Base-by-base conservation (phyloP, 164 flowering plant genomes). In the Tetrastigma voinierianum region DNA sequence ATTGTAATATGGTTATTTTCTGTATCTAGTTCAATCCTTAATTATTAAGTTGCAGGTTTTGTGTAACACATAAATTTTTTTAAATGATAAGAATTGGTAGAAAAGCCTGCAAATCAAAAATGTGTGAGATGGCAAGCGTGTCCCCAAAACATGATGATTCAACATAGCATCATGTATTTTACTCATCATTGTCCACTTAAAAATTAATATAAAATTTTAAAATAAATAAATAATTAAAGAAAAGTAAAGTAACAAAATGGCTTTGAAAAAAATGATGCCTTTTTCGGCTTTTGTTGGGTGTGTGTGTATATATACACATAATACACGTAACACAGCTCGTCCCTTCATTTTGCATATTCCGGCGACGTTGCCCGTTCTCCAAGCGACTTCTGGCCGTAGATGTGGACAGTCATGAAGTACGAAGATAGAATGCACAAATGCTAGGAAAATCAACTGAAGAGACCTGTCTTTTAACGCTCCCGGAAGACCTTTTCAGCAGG, bases 361-460 rank as follows among this genome's bases (percentile, higher is more conserved):
- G 32, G 60, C 9, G 17, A 25, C 5, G 40, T 32, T 32, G 6
- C 40, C 40, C 0, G 6, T 7, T 64, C 51, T 18, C 66, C 69
- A 66, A n/a, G 59, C 44, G 55, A 1, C 6, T 12, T 25, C 23
- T 10, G 32, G 18, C 17, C 51, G 47, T 23, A 10, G n/a, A 56
- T 12, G 87, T 91, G 97, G 93, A 89, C 66, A 84, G 56, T 85
- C 93, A 1, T 86, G 97, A 91, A 72, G 86, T 20, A 77, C 80
- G 77, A 72, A 81, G 24, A 80, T 81, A 77, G 91, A 48, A 68
- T 68, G 71, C 75, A 74, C 9, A 60, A 66, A 54, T 17, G 74
- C 77, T 2, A 62, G 80, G 46, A 60, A 78, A 74, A 69, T 82
- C 86, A 16, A 80, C 88, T 0, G 88, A 75, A 53, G 76, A 72